Evolutionary conservation across 1,284 basidiomycete genomes (phyloP).

Genomic region (Ganoderma multipileum): DNA sequence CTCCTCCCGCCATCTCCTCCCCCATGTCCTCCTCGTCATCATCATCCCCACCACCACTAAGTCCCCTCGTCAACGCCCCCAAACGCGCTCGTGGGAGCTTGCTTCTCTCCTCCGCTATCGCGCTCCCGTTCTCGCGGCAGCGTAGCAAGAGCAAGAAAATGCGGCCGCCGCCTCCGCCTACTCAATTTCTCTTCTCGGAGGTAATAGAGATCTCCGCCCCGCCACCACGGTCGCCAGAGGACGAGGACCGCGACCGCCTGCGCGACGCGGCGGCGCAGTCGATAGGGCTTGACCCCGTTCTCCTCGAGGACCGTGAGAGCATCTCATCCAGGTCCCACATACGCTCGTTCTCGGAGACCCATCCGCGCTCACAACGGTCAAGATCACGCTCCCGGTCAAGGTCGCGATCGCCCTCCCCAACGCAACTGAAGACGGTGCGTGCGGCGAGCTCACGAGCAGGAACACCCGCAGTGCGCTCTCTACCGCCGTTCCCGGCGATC

Average conservation of each 20-base stretch:
- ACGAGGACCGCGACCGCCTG: slow-evolving; percentile 73
- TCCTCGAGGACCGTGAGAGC: slow-evolving; percentile 40
- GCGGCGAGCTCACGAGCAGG: slow-evolving; percentile 25
- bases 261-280: slow-evolving; percentile 77
- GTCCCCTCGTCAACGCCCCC: slow-evolving; percentile 21
- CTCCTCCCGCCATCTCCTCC: slow-evolving; percentile 19
- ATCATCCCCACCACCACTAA: slow-evolving; percentile 21
- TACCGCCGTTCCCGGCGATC: slow-evolving; percentile 69
- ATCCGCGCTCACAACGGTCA: slow-evolving; percentile 29
- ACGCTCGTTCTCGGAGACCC: slow-evolving; percentile 29
- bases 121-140: slow-evolving; percentile 43
- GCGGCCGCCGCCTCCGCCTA: slow-evolving; percentile 34
- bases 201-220: slow-evolving; percentile 76
- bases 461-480: slow-evolving; percentile 38
- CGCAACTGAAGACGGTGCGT: slow-evolving; percentile 23
- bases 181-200: slow-evolving; percentile 58
- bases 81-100: slow-evolving; percentile 36
- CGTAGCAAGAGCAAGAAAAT: slow-evolving; percentile 52
- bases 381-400: slow-evolving; percentile 29
- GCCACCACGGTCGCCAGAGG: slow-evolving; percentile 55
- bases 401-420: slow-evolving; percentile 24
- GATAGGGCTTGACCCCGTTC: slow-evolving; percentile 61
- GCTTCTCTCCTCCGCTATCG: slow-evolving; percentile 28
- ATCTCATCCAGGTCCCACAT: slow-evolving; percentile 26
- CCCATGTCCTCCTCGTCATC: slow-evolving; percentile 24